A percentile compares a stretch with the other conserved stretches of the same genome.
Conservation (phyloP, 805 yeast genomes). For the Saccharomycopsis fermentans region DNA sequence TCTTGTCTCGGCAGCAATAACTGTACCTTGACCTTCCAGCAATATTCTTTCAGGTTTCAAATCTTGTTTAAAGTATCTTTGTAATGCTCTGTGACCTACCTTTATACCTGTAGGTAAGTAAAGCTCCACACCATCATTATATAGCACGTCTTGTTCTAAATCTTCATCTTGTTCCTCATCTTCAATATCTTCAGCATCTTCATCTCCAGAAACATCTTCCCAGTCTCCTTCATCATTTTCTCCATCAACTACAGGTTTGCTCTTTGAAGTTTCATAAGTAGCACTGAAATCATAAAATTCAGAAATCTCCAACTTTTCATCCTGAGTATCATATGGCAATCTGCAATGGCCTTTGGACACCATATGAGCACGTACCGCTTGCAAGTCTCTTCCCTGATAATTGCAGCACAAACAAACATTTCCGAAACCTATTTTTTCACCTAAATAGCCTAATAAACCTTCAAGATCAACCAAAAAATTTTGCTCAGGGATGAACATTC, state of each 20-base stretch:
- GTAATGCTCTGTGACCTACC: constrained; percentile 79
- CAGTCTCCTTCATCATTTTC: constrained; percentile 31
- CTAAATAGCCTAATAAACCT: constrained; percentile 70
- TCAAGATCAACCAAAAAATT: constrained; percentile 55
- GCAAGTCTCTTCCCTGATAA: constrained; percentile 76
- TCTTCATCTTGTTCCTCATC: constrained; percentile 21
- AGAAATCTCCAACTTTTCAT: constrained; percentile 77
- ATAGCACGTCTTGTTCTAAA: constrained; percentile 31
- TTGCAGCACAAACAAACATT: constrained; percentile 78
- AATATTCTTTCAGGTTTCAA: constrained; percentile 45
- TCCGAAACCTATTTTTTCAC: constrained; percentile 88
- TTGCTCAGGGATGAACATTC: constrained; percentile 81
- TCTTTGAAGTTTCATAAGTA: constrained; percentile 36
- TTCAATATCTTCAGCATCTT: constrained; percentile 28
- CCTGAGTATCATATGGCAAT: constrained; percentile 79
- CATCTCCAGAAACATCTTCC: constrained; percentile 29
- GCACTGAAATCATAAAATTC: constrained; percentile 85
- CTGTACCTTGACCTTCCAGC: constrained; percentile 75
- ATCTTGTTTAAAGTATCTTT: constrained; percentile 70
- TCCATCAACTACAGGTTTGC: constrained; percentile 26
- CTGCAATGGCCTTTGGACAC: constrained; percentile 73
- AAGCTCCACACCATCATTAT: constrained; percentile 57
- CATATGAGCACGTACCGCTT: constrained; percentile 91
- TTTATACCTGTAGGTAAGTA: constrained; percentile 75
- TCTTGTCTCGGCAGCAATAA: constrained; percentile 77